Base-by-base conservation (phyloP, 2,329 filamentous ascomycete genomes). In the Cadophora malorum region DNA sequence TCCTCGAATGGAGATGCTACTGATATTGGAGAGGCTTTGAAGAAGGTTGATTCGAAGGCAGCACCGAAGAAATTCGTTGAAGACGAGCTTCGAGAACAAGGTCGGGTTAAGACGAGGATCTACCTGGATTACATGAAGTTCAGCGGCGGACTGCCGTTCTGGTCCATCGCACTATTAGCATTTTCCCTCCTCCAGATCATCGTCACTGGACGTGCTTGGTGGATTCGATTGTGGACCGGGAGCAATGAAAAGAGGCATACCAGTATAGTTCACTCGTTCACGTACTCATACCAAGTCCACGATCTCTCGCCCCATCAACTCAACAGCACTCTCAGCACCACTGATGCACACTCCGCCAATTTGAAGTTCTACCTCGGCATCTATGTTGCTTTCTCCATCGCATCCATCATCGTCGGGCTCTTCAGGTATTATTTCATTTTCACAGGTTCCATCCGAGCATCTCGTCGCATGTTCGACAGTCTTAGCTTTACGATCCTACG, bases 61-160 rank as follows among this genome's bases (percentile, higher is more conserved):
- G 78, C 79, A 4, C 84, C 88, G 0, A 88, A 88, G 71, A 91
- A 93, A 77, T 95, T 94, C 71, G 86, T 92, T 31, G 89, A 93
- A 75, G 91, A 93, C 2, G 92, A 96, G 77, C 82, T 81, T n/a
- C 85, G 89, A 66, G 90, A 93, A 75, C 85, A 85, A 64, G 92
- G 92, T 0, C 85, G 88, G 5, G 88, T 95, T 38, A 90, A 90
- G 72, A 82, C 82, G 25, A 82, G 83, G 7, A 84, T 94, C n/a
- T 95, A 94, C 70, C 75, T 81, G 14, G 83, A 84, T 0, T 96
- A 94, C 74, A 78, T 94, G 16, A 83, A 82, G 10, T 86, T 88
- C 28, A 91, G 87, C 69, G 91, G 91, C 19, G 88, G 90, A 10
- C 81, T 83, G 71, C 75, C 80, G 16, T 88, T 87, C 73, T 93